Conservation (phyloP, 2,329 filamentous ascomycete species). For the Monosporascus cannonballus region DNA sequence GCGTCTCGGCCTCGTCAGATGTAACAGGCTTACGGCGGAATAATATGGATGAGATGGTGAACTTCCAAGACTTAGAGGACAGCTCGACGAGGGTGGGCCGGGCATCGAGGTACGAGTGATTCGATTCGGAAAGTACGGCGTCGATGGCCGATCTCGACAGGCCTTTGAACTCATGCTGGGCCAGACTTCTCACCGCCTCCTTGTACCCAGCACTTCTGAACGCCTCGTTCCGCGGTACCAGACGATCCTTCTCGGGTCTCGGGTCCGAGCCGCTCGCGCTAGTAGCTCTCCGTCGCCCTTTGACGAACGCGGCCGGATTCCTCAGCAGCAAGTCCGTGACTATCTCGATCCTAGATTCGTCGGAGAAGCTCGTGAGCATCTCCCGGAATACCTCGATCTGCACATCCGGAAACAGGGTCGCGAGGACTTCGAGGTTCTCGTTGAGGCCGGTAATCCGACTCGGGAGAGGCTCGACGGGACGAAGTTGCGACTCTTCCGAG, state of each 20-base stretch:
- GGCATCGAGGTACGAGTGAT: constrained; percentile 70
- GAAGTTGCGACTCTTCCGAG: constrained; percentile 49
- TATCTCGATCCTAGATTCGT: constrained; percentile 69
- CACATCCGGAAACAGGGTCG: constrained; percentile 72
- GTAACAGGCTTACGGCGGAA: constrained; percentile 55
- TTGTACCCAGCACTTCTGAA: constrained; percentile 66
- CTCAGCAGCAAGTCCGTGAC: constrained; percentile 73
- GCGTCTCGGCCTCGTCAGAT: constrained; percentile 48
- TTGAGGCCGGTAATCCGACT: constrained; percentile 66
- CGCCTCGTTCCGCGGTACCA: constrained; percentile 53
- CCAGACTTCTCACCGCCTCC: constrained; percentile 59
- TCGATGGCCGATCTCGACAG: constrained; percentile 68
- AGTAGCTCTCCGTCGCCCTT: constrained; percentile 53
- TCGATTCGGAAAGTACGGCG: constrained; percentile 73
- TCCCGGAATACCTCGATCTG: constrained; percentile 78
- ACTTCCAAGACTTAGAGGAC: constrained; percentile 71
- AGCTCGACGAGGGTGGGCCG: constrained; percentile 63
- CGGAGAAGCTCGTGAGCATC: constrained; percentile 68
- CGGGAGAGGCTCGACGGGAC: constrained; percentile 41
- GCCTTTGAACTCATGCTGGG: constrained; percentile 70
- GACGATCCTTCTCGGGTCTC: constrained; percentile 22
- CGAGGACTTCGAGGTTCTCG: constrained; percentile 59
- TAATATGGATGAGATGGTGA: constrained; percentile 65
- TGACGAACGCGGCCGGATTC: constrained; percentile 63
- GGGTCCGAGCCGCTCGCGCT: constrained; percentile 14